Evolutionary conservation across 495 filamentous ascomycete genomes (phyloP), one percentile per base, ranked within the genome.

Genomic region (Xylaria grammica): DNA sequence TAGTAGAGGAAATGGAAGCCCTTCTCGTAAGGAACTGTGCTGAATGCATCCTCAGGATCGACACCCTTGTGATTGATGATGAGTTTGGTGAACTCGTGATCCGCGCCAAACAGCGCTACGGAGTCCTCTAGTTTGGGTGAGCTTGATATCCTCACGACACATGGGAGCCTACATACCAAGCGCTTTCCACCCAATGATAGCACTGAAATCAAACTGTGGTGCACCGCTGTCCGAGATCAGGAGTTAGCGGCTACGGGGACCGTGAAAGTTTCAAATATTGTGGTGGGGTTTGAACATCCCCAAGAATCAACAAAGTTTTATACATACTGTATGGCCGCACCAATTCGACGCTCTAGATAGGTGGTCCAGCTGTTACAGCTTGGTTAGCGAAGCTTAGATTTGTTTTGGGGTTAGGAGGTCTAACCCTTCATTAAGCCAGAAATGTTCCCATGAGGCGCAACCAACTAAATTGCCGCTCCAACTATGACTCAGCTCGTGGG

Each of bases 381-480:
- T 3, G 0, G 24, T 64, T 44, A 64, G 62, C 44, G 6, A 40
- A 38, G 24, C 0, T 40, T 15, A 15, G 20, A 24, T 6, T 27
- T 46, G 6, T n/a, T 13, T 8, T 7, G 27, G 1, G 7, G 5
- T 3, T 3, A 55, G 4, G 17, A 3, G 1, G n/a, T 6, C 49
- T 45, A 22, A 58, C 62, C 22, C 29, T 29, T 27, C 26, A 48
- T 55, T 61, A 19, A 74, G 80, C 69, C 67, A 85, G 80, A 97
- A 97, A 70, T 99, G 94, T 75, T 97, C 93, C 95, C 95, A 99
- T 34, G 88, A 93, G 59, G 89, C 88, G 72, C 90, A 94, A 7
- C 89, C 92, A 9, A 97, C 95, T 3, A 97, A 78, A 69, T 99
- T 99, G 15, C 94, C 95, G 67, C 90, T 94, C 93, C 94, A 97